Base-by-base conservation (phyloP, 345 rosid species). In the Linum trigynum region DNA sequence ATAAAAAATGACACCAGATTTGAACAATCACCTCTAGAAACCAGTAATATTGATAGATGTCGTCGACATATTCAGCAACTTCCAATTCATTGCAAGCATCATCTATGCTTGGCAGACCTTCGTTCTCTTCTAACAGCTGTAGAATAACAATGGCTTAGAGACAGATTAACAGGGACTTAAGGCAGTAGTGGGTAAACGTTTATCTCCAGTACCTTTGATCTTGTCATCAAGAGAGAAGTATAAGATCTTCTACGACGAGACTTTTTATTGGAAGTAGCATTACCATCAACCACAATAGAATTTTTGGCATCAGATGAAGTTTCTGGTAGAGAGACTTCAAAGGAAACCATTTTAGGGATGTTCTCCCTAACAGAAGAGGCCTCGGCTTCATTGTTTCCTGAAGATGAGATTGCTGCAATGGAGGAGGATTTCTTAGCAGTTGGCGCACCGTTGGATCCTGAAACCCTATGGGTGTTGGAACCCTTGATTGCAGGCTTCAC, bases 61-160 rank as follows among this genome's bases (percentile, higher is more conserved):
- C 95, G 74, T 94, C 95, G 67, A 90, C 95, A 56, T 94, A 94
- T 69, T 94, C 95, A 71, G 99, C 95, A 69, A 90, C 99, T 82
- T 94, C 99, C 67, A 94, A 75, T 50, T 83, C 88, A 81, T 88
- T 90, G 72, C 80, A 74, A 60, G 74, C 71, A 81, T 90, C 86
- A 76, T 94, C 92, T 69, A 94, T 90, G 55, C 69, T 77, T 35
- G 90, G 92, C 71, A 86, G 79, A 61, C 79, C 77, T 72, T 78
- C 85, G 72, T 76, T 69, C 43, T 74, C 80, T 50, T 72, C 85
- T 39, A 83, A 66, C 32, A 84, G 74, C 97, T 90, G 80, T 76
- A 80, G 73, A 71, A 67, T 55, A 66, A 69, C 57, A 59, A 67
- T 23, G 42, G 64, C 12, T 45, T 23, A 73, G 66, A 75, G 60